Evolutionary conservation across 2,329 filamentous ascomycete species (phyloP).

Genomic region (Gnomoniopsis smithogilvyi): DNA sequence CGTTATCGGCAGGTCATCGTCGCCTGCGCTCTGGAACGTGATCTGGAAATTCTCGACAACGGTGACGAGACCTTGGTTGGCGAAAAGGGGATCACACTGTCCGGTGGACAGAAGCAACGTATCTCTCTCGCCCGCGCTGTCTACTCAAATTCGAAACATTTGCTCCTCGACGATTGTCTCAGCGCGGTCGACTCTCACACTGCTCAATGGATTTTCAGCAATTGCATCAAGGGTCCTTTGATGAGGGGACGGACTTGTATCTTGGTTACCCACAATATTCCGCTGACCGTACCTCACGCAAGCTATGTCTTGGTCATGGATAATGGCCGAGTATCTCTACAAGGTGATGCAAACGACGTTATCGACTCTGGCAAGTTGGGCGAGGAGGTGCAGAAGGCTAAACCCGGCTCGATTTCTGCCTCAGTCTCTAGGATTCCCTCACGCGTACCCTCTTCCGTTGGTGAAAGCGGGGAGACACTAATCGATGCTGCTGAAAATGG

Average conservation of each 20-base stretch:
- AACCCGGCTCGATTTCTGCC: slow-evolving; percentile 68
- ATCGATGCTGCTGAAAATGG: slow-evolving; percentile 49
- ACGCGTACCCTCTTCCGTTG: slow-evolving; percentile 71
- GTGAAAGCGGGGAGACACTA: slow-evolving; percentile 55
- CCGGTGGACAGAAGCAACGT: slow-evolving; percentile 94
- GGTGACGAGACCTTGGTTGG: slow-evolving; percentile 93
- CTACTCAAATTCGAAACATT: slow-evolving; percentile 90
- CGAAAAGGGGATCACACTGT: slow-evolving; percentile 95
- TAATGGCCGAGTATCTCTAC: slow-evolving; percentile 74
- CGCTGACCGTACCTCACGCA: slow-evolving; percentile 78
- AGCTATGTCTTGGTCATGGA: slow-evolving; percentile 81
- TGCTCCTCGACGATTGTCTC: slow-evolving; percentile 91
- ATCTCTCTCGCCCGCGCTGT: slow-evolving; percentile 95
- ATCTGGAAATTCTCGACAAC: slow-evolving; percentile 86
- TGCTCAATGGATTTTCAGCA: slow-evolving; percentile 95
- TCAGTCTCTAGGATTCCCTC: slow-evolving; percentile 73
- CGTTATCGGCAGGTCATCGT: slow-evolving; percentile 86
- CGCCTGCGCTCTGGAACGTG: slow-evolving; percentile 86
- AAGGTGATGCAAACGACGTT: slow-evolving; percentile 75
- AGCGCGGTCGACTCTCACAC: slow-evolving; percentile 97
- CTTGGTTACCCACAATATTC: slow-evolving; percentile 90
- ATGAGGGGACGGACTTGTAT: slow-evolving; percentile 91
- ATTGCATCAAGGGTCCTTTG: slow-evolving; percentile 83
- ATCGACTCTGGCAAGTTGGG: slow-evolving; percentile 86
- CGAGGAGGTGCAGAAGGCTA: slow-evolving; percentile 75